phyloP scores from a whole-genome alignment of 1,284 basidiomycete species.

The Marasmius fiardii region DNA sequence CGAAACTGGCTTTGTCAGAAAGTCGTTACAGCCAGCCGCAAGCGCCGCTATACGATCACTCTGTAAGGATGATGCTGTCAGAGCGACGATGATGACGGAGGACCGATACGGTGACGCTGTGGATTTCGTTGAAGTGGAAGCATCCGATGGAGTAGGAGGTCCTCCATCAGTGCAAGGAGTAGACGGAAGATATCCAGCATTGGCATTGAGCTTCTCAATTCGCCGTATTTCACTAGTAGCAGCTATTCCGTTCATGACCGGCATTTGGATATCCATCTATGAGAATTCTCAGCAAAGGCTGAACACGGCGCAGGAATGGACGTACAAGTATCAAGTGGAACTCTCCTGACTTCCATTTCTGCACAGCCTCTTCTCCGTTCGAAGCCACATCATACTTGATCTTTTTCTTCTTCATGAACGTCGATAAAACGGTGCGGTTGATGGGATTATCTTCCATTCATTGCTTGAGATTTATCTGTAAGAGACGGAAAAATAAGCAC shows the following conservation, averaged over 20 bases:
- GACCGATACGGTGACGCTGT: slow-evolving; percentile 71
- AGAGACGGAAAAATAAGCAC: slow-evolving; percentile 11
- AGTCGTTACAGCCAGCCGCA: slow-evolving; percentile 98
- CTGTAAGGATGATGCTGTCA: slow-evolving; percentile 92
- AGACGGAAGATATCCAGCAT: slow-evolving; percentile 71
- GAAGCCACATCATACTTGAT: slow-evolving; percentile 95
- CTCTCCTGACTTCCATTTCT: slow-evolving; percentile 91
- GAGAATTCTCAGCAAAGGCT: background rate
- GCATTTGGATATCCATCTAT: slow-evolving; percentile 99
- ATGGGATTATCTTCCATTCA: slow-evolving; percentile 86
- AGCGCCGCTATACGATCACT: slow-evolving; percentile 94
- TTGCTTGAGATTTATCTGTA: background rate
- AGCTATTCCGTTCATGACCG: slow-evolving; percentile 97
- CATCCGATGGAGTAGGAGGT: slow-evolving; percentile 41
- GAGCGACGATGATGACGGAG: slow-evolving; percentile 97
- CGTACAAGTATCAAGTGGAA: slow-evolving; percentile 95
- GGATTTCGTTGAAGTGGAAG: slow-evolving; percentile 41
- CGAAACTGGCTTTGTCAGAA: slow-evolving; percentile 96
- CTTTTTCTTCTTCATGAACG: slow-evolving; percentile 94
- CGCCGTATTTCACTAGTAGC: slow-evolving; percentile 95
- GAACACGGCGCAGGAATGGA: background rate
- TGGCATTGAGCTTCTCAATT: slow-evolving; percentile 71
- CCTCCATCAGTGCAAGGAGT: slow-evolving; percentile 63
- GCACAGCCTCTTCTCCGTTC: slow-evolving; percentile 93
- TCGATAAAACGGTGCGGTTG: slow-evolving; percentile 95